Percentiles rank a stretch among this genome's conserved stretches.
phyloP scores from a whole-genome alignment of 2,329 filamentous ascomycete genomes.

The Fusarium sambucinum region DNA sequence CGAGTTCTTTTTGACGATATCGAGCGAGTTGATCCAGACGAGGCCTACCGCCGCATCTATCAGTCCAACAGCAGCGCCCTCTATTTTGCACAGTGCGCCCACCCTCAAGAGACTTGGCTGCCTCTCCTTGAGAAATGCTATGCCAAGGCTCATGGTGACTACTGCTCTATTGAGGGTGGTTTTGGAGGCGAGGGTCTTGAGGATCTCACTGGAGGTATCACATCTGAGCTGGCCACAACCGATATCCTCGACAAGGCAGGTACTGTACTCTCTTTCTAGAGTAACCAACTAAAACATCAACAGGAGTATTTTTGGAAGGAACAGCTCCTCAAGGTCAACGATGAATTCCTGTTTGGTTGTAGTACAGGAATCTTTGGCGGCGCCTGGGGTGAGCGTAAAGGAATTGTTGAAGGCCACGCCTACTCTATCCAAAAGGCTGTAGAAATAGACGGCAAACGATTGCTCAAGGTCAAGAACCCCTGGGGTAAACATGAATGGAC shows the following conservation, averaged over 20 bases:
- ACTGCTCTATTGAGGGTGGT: conserved; percentile 78
- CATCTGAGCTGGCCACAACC: conserved; percentile 72
- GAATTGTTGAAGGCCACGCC: conserved; percentile 69
- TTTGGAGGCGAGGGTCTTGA: conserved; percentile 72
- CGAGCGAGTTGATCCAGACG: conserved; percentile 65
- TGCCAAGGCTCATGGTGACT: conserved; percentile 85
- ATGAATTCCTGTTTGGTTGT: conserved; percentile 78
- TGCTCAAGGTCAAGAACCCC: conserved; percentile 78
- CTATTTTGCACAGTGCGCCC: conserved; percentile 80
- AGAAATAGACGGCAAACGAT: conserved; percentile 67
- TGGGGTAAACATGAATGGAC: conserved; percentile 87
- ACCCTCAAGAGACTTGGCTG: conserved; percentile 84
- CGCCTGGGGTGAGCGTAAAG: conserved; percentile 59
- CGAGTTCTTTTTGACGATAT: conserved; percentile 59
- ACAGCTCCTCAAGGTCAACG: conserved; percentile 81
- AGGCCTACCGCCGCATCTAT: conserved; percentile 75
- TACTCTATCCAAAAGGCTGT: conserved; percentile 72
- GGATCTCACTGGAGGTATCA: conserved; percentile 74
- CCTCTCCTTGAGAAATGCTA: conserved; percentile 84
- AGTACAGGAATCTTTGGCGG: conserved; percentile 59
- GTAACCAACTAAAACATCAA: not conserved
- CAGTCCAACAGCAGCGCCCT: conserved; percentile 80
- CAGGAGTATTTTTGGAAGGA: conserved; percentile 76
- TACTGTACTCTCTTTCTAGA: accelerated
- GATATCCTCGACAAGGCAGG: conserved; percentile 80